Evolutionary conservation across 164 flowering plant species (phyloP), one percentile per base, ranked within the genome.

Genomic region (Vitis rupestris): DNA sequence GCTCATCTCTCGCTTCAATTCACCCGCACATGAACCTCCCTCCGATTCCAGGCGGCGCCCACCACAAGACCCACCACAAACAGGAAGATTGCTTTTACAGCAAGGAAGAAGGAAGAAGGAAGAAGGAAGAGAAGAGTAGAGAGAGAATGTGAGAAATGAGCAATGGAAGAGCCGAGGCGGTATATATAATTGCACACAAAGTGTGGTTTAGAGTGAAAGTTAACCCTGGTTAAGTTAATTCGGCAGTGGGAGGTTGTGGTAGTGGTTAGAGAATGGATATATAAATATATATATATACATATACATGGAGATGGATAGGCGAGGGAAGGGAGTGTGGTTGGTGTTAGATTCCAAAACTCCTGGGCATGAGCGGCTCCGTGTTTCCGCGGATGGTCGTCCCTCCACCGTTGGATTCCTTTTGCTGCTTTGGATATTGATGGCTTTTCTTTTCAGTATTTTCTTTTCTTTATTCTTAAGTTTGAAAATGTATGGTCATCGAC

Each of bases 321-420:
- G 53, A 67, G 56, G 56, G 27, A 50, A 61, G 50, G 19, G 74
- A 30, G 23, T 19, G 67, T 44, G 13, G 64, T 58, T 57, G 9
- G 72, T 49, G 69, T 77, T 72, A 70, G 82, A 86, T 88, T 88
- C 93, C 93, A 79, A 91, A 70, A 37, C 78, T 74, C 72, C 69
- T 85, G 85, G 97, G 97, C 79, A 72, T 64, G 77, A 84, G 89
- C 98, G 98, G 93, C 91, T 88, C 90, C 98, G 86, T 73, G 90
- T 92, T 78, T 90, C 88, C 98, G 94, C 98, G 85, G 69, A 74
- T 76, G 83, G 76, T 56, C 79, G 71, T 77, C 58, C 59, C 77
- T 82, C 77, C 67, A 70, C 90, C 90, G 86, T 82, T 83, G 83
- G 87, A 81, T 86, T 78, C 69, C 64, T 54, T 74, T 31, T 52